Conservation (phyloP, 2,329 filamentous ascomycete genomes). For the Rasamsonia emersonii region DNA sequence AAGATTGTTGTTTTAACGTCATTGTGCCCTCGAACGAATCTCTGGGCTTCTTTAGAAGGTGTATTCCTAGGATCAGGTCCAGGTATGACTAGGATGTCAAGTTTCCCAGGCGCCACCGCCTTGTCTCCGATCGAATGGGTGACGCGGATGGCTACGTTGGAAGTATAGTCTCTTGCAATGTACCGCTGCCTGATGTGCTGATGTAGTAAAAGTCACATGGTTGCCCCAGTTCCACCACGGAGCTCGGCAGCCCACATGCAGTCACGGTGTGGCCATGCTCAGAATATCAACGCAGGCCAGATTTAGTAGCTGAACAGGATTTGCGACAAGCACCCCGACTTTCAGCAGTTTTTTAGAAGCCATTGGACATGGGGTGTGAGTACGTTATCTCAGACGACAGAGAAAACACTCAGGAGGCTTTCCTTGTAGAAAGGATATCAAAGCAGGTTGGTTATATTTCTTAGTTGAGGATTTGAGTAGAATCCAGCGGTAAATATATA, state of each 20-base stretch:
- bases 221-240: conserved; percentile 17
- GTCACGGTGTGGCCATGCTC: conserved; percentile 25
- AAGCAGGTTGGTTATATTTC: too few species aligned
- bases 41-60: conserved; percentile 18
- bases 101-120: conserved; percentile 24
- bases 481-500: too few species aligned
- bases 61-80: conserved; percentile 25
- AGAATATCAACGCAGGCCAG: conserved; percentile 30
- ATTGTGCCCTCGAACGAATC: conserved; percentile 26
- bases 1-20: conserved; percentile 17
- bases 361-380: not conserved
- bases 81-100: conserved; percentile 30
- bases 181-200: conserved; percentile 11
- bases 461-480: too few species aligned
- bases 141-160: conserved; percentile 19
- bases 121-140: conserved; percentile 19
- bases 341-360: not conserved
- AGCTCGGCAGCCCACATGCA: conserved; percentile 21
- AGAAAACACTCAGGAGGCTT: too few species aligned
- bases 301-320: conserved; percentile 31
- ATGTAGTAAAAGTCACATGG: conserved; percentile 25
- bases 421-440: too few species aligned
- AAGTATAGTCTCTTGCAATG: conserved; percentile 14
- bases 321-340: conserved; percentile 29
- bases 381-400: not conserved